Base-by-base conservation (phyloP, 108 stramenopile species). In the Mediolabrus comicus region DNA sequence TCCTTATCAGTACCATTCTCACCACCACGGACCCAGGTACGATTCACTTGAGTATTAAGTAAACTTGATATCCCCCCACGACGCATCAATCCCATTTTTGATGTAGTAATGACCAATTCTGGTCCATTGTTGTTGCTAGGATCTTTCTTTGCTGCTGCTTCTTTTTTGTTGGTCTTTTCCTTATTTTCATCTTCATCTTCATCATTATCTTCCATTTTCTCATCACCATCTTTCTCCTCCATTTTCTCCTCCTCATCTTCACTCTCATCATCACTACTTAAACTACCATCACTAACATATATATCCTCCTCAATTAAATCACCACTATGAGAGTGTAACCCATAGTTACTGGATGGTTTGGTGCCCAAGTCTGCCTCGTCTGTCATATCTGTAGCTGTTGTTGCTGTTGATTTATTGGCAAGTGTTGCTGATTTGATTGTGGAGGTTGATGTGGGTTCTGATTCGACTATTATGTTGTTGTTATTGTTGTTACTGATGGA, bases 61-160 rank as follows among this genome's bases (percentile, higher is more conserved):
- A 77, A 25, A 35, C 64, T 67, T 3, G 80, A 77, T 1, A 81
- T 43, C 8, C 79, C 75, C 3, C 89, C 89, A 26, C 89, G 74
- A 27, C 88, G 69, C 94, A 95, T 95, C 36, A 95, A 59, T 56
- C 94, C 94, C 89, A 92, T 85, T 59, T 78, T 84, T 7, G 89
- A 89, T 12, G 83, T 74, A 16, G 79, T 80, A 59, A 95, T 68
- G 9, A 92, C 71, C 68, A 95, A 65, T 57, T 92, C 91, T 5
- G 82, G 17, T 14, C 12, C 56, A 10, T 25, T 32, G 1, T 60
- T 51, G 34, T 25, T 55, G 7, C 30, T n/a, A 6, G 49, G 62
- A 4, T 52, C 54, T 10, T 27, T 49, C 3, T 34, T 38, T 7
- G 62, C 72, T 4, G 22, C 28, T 13, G 65, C 62, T 25, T 73